Percentiles rank a stretch among this genome's conserved stretches.
phyloP scores from a whole-genome alignment of 371 early-diverging fungal species.

The Parasitella parasitica region DNA sequence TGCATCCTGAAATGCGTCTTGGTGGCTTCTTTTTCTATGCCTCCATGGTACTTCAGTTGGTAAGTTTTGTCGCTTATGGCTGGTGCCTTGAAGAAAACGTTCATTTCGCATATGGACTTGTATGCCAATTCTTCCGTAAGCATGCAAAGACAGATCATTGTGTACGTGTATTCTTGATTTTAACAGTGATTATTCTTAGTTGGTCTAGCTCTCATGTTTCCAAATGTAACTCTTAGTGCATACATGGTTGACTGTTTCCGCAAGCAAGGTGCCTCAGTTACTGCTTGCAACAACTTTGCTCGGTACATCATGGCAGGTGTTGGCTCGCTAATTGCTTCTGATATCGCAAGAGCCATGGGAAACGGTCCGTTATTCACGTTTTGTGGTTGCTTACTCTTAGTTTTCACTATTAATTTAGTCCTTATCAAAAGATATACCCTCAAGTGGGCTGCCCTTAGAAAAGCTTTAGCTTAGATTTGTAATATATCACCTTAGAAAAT shows the following conservation, averaged over 20 bases:
- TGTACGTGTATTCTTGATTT: too few relatives aligned
- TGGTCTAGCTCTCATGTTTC: slow-evolving; percentile 33
- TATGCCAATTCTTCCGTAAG: slow-evolving; percentile 41
- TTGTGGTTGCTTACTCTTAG: slow-evolving; percentile 18
- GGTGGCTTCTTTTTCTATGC: slow-evolving; percentile 24
- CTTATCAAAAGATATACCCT: slow-evolving; percentile 18
- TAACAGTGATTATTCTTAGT: slow-evolving; percentile 17
- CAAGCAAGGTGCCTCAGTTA: slow-evolving; percentile 42
- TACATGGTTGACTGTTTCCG: slow-evolving; percentile 49
- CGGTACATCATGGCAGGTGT: slow-evolving; percentile 43
- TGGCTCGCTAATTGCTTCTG: slow-evolving; percentile 38
- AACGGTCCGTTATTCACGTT: slow-evolving; percentile 14
- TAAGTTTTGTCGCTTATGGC: slow-evolving; percentile 35
- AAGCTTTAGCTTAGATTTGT: background rate
- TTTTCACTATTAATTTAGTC: slow-evolving; percentile 13
- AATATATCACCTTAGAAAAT: background rate
- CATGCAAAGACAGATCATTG: too few relatives aligned
- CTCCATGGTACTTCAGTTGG: slow-evolving; percentile 18
- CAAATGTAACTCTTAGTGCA: slow-evolving; percentile 37
- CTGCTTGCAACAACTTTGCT: slow-evolving; percentile 48
- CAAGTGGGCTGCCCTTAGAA: slow-evolving; percentile 21
- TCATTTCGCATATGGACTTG: slow-evolving; percentile 39
- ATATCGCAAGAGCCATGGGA: slow-evolving; percentile 30
- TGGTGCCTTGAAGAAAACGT: slow-evolving; percentile 45
- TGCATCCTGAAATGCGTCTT: slow-evolving; percentile 41